Conservation (phyloP, 176 grass and related monocot genomes). For the Raddia distichophylla region DNA sequence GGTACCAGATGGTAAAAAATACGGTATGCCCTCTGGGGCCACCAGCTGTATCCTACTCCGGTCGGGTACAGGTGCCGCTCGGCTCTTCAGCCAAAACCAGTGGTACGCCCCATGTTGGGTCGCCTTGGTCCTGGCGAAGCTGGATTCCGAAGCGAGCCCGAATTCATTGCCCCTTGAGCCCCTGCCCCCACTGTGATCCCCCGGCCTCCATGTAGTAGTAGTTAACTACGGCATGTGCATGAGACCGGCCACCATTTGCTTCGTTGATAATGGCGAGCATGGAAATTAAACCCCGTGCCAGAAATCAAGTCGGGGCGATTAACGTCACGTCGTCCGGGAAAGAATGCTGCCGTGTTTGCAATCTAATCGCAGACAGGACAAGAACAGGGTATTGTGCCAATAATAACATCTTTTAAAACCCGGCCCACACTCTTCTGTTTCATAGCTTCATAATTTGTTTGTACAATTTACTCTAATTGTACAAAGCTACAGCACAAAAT, state of each 20-base stretch:
- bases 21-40: too few species aligned
- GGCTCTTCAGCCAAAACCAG: too few species aligned
- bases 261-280: neutral
- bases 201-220: neutral
- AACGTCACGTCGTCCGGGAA: neutral
- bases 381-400: neutral
- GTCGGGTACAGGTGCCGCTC: too few species aligned
- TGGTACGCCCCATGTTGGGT: too few species aligned
- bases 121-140: neutral
- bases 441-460: neutral
- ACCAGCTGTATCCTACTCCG: too few species aligned
- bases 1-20: too few species aligned
- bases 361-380: neutral
- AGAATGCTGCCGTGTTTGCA: neutral
- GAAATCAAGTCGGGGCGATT: neutral
- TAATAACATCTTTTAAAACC: neutral
- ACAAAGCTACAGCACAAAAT: too few species aligned
- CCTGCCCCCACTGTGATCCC: neutral
- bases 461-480: too few species aligned
- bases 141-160: slow-evolving; percentile 13
- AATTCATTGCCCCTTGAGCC: neutral
- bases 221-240: neutral
- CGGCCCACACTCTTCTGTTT: neutral
- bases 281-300: neutral
- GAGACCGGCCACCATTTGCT: neutral